Evolutionary conservation across 345 rosid genomes (phyloP), one percentile per base, ranked within the genome.

Genomic region (Camelina hispida): DNA sequence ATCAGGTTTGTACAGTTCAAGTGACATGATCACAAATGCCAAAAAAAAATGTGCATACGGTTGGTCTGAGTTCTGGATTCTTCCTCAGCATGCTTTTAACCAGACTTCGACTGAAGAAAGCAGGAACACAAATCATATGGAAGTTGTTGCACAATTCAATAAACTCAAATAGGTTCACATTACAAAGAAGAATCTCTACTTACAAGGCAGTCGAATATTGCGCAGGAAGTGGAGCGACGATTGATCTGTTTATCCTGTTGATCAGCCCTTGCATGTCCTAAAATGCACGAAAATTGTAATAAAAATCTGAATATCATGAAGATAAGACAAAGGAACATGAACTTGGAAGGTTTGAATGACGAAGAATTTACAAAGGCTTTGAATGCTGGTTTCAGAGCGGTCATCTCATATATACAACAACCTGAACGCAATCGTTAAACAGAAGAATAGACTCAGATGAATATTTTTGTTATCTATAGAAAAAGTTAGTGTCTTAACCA

Each of bases 181-280:
- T 50, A 25, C 68, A 50, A 35, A 67, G 6, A 32, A 55, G 62
- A 79, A 53, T 59, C 42, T 78, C 61, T 62, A 78, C 98, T 83
- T 86, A 96, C 98, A 93, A 93, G 74, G 93, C 94, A 61, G 85
- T 84, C 10, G 99, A 80, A 56, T 90, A 96, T 80, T 88, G 89
- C 8, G 87, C 86, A 48, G 98, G 97, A 78, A 96, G 96, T 20
- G 99, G 99, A 76, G 97, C 84, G 75, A 96, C 95, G 62, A 93
- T 89, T 17, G 99, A 96, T 78, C 83, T 93, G 57, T 89, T 93
- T 76, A 96, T 96, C 81, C 89, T 88, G 89, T 96, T 93, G 76
- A 96, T 96, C 76, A 96, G 83, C 43, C 96, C 99, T 85, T 96
- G 99, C 97, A 96, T 96, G 72, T 96, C 99, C 99, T 96, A 60